A percentile compares a stretch with the other conserved stretches of the same genome.
phyloP scores from a whole-genome alignment of 305 asterid genomes.

The Solanum hybrid region DNA sequence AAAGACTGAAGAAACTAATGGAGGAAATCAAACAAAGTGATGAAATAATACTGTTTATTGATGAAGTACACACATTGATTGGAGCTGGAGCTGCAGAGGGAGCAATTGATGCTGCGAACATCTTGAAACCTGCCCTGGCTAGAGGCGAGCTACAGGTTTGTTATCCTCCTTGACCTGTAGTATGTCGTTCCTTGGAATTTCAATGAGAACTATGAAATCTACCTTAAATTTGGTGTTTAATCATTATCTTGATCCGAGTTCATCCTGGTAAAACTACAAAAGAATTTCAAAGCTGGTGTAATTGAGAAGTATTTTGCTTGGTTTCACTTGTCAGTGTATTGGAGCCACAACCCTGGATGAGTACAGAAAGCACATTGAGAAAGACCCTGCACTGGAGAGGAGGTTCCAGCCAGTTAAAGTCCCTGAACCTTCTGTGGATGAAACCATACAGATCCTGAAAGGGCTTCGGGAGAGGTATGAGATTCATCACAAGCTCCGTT shows the following conservation, averaged over 20 bases:
- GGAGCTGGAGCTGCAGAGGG: constrained; percentile 99
- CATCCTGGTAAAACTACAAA: neutral
- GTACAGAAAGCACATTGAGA: constrained; percentile 93
- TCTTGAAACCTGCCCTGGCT: constrained; percentile 92
- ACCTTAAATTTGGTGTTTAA: neutral
- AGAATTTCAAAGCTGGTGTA: neutral
- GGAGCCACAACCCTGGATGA: constrained; percentile 98
- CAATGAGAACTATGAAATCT: neutral
- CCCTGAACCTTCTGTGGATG: constrained; percentile 94
- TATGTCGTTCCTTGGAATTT: neutral
- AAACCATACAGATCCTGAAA: constrained; percentile 79
- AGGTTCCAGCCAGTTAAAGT: constrained; percentile 97
- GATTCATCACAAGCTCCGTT: constrained; percentile 48
- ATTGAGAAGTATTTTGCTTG: neutral
- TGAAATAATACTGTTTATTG: constrained; percentile 86
- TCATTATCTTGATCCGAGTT: neutral
- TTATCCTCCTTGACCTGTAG: neutral
- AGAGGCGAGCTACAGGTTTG: constrained; percentile 95
- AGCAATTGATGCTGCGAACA: constrained; percentile 97
- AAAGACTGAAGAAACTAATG: constrained; percentile 90
- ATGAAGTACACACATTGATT: constrained; percentile 95
- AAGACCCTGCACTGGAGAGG: constrained; percentile 93
- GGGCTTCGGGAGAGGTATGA: constrained; percentile 70
- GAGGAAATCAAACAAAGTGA: constrained; percentile 94
- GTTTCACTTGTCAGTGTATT: constrained; percentile 52